Base-by-base conservation (phyloP, 2,329 filamentous ascomycete species). In the Sarocladium kiliense region DNA sequence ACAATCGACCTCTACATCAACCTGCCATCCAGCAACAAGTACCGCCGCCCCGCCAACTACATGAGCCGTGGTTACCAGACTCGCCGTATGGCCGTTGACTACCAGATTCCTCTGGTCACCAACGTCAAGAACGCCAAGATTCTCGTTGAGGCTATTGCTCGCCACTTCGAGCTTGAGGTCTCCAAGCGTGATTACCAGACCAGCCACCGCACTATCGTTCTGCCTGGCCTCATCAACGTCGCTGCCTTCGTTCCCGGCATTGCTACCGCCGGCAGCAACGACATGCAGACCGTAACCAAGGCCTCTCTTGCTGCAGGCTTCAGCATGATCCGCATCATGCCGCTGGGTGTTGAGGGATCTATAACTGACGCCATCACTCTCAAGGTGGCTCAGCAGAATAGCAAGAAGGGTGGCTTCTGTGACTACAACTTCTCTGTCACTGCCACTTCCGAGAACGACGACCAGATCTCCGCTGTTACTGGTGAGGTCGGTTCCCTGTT, bases 61-160 rank as follows among this genome's bases (percentile, higher is more conserved):
- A 95, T 99, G 87, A 95, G 89, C 73, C 94, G 94, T 76, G 94
- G 94, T 58, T 99, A 99, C 76, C 88, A 89, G 67, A 97, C 94
- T 55, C 86, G 94, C 70, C 87, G 94, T 71, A 97, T 99, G 92
- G 94, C 94, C 34, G 94, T 99, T 41, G 94, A 97, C 73, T 85
- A 97, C 75, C 93, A 97, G 75, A 96, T 94, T 55, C 94, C 94
- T 57, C 78, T 99, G 58, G 93, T 99, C 18, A 99, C 94, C 55
- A 99, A 99, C 65, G 94, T 99, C 71, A 99, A 99, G 82, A 97
- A 97, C 68, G 94, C 94, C 57, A 99, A 97, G 80, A 90, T 99
- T 57, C 76, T 99, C 53, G 87, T 99, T 54, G 94, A 99, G 75
- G 94, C 93, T 21, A 89, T 99, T 61, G 86, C 91, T 56, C 86